A percentile compares a stretch with the other conserved stretches of the same genome.
phyloP scores from a whole-genome alignment of 805 yeast genomes.

The Barnettozyma vustinii region DNA sequence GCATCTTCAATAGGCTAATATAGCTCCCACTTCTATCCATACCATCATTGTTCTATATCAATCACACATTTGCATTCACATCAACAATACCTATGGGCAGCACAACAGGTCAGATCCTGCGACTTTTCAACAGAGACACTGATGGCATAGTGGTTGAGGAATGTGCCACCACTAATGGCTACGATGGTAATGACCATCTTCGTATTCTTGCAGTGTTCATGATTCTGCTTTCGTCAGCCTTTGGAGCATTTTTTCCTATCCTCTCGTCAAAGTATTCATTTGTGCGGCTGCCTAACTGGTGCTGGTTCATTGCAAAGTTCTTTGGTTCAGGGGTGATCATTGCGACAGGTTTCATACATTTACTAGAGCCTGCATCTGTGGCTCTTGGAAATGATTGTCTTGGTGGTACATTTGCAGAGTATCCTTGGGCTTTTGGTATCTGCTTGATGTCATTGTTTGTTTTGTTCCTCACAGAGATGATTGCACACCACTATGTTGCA shows the following conservation, averaged over 20 bases:
- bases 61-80: neutral
- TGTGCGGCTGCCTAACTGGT: constrained; percentile 53
- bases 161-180: constrained; percentile 40
- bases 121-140: constrained; percentile 17
- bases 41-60: too few species aligned
- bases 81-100: constrained; percentile 4
- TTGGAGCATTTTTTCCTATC: constrained; percentile 61
- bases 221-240: constrained; percentile 47
- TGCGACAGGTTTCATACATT: constrained; percentile 76
- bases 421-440: constrained; percentile 56
- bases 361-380: constrained; percentile 64
- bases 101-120: constrained; percentile 6
- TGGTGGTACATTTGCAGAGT: constrained; percentile 50
- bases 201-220: constrained; percentile 63
- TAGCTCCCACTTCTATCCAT: too few species aligned
- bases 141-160: constrained; percentile 19
- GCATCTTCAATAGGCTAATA: neutral
- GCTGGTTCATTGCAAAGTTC: constrained; percentile 63
- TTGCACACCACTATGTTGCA: constrained; percentile 39
- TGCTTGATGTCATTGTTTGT: constrained; percentile 41
- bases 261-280: constrained; percentile 54
- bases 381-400: constrained; percentile 52
- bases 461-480: constrained; percentile 44
- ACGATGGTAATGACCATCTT: constrained; percentile 33
- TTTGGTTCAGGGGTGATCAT: constrained; percentile 84